phyloP scores from a whole-genome alignment of 2,329 filamentous ascomycete genomes.

The Colletotrichum abscissum region DNA sequence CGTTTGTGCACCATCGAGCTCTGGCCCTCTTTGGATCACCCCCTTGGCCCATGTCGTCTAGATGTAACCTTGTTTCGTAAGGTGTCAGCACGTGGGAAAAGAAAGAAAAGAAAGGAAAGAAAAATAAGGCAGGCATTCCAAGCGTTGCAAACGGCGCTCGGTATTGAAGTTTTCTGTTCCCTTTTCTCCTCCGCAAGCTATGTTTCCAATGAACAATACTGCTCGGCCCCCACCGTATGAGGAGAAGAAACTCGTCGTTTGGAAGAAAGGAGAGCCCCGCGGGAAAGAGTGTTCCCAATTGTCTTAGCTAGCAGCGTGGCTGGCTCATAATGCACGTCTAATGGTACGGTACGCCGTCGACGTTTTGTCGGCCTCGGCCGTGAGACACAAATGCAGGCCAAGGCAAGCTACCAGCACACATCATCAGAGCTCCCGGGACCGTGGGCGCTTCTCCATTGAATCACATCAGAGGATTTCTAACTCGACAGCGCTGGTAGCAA shows the following conservation, averaged over 20 bases:
- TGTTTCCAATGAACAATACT: neutral
- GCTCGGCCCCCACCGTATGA: neutral
- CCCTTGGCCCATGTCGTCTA: constrained; percentile 17
- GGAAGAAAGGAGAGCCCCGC: neutral
- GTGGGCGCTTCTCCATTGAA: constrained; percentile 20
- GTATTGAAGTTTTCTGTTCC: neutral
- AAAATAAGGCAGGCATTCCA: neutral
- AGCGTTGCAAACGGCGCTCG: neutral
- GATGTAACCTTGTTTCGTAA: constrained; percentile 15
- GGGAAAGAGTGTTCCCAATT: neutral
- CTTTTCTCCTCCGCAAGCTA: too few species aligned
- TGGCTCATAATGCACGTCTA: neutral
- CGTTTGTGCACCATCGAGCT: neutral
- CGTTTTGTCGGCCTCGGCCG: constrained; percentile 1
- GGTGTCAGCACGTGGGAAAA: neutral
- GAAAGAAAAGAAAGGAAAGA: neutral
- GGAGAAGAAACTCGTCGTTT: neutral
- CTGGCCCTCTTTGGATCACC: neutral
- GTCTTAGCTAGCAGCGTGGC: neutral
- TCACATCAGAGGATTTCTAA: constrained; percentile 16
- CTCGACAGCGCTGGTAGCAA: neutral
- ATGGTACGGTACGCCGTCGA: neutral
- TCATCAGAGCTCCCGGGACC: constrained; percentile 20
- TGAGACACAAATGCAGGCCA: constrained; percentile 30
- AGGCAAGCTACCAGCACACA: constrained; percentile 13